Evolutionary conservation across 2,329 filamentous ascomycete genomes (phyloP).

Genomic region (Magnaporthiopsis incrustans): DNA sequence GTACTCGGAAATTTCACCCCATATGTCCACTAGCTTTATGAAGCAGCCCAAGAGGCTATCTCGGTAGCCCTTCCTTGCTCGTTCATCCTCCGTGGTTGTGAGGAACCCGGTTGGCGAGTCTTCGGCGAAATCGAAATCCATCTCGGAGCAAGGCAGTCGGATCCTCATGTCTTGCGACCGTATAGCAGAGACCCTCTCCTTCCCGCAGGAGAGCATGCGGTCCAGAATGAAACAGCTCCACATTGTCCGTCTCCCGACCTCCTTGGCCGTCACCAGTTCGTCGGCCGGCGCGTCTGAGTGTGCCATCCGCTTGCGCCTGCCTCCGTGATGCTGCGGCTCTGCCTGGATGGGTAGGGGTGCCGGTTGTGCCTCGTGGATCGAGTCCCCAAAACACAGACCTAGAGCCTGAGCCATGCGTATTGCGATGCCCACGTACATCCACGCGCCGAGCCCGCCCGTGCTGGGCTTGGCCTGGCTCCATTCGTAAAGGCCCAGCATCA

Average conservation of each 20-base stretch:
- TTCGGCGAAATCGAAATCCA: constrained; percentile 54
- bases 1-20: constrained; percentile 51
- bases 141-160: constrained; percentile 60
- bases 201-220: constrained; percentile 58
- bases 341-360: constrained; percentile 7
- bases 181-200: constrained; percentile 51
- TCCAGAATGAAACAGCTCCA: constrained; percentile 70
- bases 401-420: constrained; percentile 56
- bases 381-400: constrained; percentile 50
- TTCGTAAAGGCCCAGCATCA: constrained; percentile 66
- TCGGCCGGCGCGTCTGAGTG: constrained; percentile 12
- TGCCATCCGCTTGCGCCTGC: constrained; percentile 13
- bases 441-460: constrained; percentile 49
- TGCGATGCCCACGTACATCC: constrained; percentile 58
- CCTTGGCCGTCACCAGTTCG: constrained; percentile 46
- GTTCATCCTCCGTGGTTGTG: constrained; percentile 9
- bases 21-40: constrained; percentile 50
- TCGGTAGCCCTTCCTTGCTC: constrained; percentile 21
- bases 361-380: constrained; percentile 10
- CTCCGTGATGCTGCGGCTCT: constrained; percentile 8
- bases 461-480: constrained; percentile 54
- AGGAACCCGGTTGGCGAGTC: constrained; percentile 48
- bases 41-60: constrained; percentile 45
- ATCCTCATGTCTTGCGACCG: constrained; percentile 52
- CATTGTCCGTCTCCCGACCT: constrained; percentile 61